These are phyloP conservation scores for Phytophthora capsici DNA, from an alignment of 352 stramenopile species.

Conservation along the genomic window DNA sequence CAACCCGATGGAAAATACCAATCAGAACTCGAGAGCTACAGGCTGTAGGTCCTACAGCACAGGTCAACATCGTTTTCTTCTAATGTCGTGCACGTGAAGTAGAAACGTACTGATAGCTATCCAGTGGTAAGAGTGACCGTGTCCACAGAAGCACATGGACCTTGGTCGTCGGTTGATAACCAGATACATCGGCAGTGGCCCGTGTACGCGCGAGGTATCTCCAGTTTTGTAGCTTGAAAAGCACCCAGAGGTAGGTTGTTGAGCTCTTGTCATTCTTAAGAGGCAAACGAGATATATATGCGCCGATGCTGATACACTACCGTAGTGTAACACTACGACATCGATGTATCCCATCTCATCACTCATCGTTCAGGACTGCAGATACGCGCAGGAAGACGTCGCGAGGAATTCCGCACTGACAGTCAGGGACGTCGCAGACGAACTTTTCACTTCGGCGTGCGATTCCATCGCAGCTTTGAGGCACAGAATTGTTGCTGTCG, in stretches of 20 bases:
- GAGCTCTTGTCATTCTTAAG: background rate
- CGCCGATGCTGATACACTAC: too few species aligned
- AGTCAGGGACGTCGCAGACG: conserved; percentile 64
- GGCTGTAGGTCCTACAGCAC: too few species aligned
- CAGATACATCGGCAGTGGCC: conserved; percentile 14
- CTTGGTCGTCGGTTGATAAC: conserved; percentile 1
- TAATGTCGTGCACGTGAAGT: conserved; percentile 48
- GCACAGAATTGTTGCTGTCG: conserved; percentile 5
- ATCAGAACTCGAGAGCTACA: too few species aligned
- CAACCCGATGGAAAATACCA: too few species aligned
- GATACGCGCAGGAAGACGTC: conserved; percentile 65
- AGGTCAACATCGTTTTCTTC: too few species aligned
- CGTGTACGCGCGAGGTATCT: too few species aligned
- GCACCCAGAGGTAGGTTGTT: conserved; percentile 8
- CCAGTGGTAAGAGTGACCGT: background rate
- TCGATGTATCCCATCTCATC: conserved; percentile 2
- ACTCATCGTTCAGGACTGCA: conserved; percentile 59
- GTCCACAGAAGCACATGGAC: background rate
- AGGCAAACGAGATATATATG: too few species aligned
- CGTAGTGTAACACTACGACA: too few species aligned
- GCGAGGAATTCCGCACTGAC: conserved; percentile 59
- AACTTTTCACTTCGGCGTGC: conserved; percentile 17
- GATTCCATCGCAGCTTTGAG: background rate
- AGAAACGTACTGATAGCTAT: conserved; percentile 1
- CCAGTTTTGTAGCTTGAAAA: background rate